phyloP scores from a whole-genome alignment of 163 green algal species.

The Chloromonas sp. region DNA sequence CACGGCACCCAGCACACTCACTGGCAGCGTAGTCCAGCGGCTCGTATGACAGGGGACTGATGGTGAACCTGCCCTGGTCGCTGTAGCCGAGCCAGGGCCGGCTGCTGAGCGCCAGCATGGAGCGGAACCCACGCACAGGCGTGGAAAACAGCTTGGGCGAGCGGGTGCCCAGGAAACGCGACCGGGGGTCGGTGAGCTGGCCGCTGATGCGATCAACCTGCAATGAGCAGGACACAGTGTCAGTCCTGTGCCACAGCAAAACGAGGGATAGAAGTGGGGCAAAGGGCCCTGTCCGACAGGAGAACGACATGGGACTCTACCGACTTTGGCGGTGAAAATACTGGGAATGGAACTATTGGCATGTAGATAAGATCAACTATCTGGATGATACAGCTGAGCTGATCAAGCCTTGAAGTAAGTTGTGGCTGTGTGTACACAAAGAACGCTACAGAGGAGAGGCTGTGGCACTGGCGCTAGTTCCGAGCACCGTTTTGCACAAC shows the following conservation, averaged over 20 bases:
- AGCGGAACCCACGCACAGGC: slow-evolving; percentile 56
- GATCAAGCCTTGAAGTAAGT: too few species aligned
- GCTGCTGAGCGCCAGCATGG: slow-evolving; percentile 89
- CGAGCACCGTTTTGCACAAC: too few species aligned
- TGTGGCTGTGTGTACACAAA: too few species aligned
- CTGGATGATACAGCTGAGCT: too few species aligned
- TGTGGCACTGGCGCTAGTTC: too few species aligned
- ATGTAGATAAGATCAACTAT: too few species aligned
- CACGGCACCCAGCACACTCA: too few species aligned
- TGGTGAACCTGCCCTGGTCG: slow-evolving; percentile 78
- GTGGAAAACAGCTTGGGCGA: slow-evolving; percentile 74
- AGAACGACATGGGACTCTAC: background rate
- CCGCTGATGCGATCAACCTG: slow-evolving; percentile 60
- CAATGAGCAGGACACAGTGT: background rate
- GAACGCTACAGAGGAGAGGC: too few species aligned
- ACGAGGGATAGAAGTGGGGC: background rate
- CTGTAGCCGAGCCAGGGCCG: slow-evolving; percentile 92
- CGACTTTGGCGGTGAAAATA: too few species aligned
- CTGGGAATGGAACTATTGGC: too few species aligned
- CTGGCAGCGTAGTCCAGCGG: slow-evolving; percentile 76
- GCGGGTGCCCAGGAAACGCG: slow-evolving; percentile 86
- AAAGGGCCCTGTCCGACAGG: background rate
- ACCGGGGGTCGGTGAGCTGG: slow-evolving; percentile 81
- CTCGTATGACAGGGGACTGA: slow-evolving; percentile 92
- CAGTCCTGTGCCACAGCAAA: background rate